These are phyloP conservation scores for Neonectria coccinea DNA, from an alignment of 2,329 filamentous ascomycete species.

Conservation along the genomic window DNA sequence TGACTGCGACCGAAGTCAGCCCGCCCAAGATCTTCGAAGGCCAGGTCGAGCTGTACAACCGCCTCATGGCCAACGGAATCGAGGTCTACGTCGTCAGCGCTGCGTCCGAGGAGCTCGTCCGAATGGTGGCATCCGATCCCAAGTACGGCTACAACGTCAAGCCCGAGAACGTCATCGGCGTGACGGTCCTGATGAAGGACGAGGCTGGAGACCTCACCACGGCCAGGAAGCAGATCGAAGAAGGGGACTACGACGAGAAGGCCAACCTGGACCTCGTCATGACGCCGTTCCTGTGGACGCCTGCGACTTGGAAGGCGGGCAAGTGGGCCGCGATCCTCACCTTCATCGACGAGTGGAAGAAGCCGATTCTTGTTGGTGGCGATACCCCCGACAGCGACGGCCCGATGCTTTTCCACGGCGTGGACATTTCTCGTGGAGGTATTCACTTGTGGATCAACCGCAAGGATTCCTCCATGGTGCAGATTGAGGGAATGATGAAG, in stretches of 20 bases:
- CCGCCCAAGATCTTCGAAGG: slow-evolving; percentile 54
- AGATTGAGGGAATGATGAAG: slow-evolving; percentile 54
- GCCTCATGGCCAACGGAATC: slow-evolving; percentile 57
- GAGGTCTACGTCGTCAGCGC: slow-evolving; percentile 58
- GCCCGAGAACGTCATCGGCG: slow-evolving; percentile 58
- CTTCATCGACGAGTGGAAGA: slow-evolving; percentile 58
- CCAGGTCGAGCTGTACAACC: slow-evolving; percentile 58
- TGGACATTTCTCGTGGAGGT: slow-evolving; percentile 55
- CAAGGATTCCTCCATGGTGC: slow-evolving; percentile 49
- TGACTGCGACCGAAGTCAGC: slow-evolving; percentile 45
- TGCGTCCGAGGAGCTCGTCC: slow-evolving; percentile 57
- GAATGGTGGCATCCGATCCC: slow-evolving; percentile 59
- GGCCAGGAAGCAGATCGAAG: slow-evolving; percentile 54
- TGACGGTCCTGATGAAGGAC: slow-evolving; percentile 53
- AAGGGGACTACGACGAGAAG: slow-evolving; percentile 50
- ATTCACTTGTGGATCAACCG: slow-evolving; percentile 58
- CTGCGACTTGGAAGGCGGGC: slow-evolving; percentile 57
- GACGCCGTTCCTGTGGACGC: slow-evolving; percentile 57
- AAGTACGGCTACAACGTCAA: slow-evolving; percentile 60
- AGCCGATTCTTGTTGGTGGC: slow-evolving; percentile 56
- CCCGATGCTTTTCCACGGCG: slow-evolving; percentile 59
- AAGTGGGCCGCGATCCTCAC: slow-evolving; percentile 58
- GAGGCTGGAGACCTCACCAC: slow-evolving; percentile 48
- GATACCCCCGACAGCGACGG: slow-evolving; percentile 58
- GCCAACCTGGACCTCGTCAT: slow-evolving; percentile 55